Conservation (phyloP, 106 monocot species). For the Cymbidium sinense region DNA sequence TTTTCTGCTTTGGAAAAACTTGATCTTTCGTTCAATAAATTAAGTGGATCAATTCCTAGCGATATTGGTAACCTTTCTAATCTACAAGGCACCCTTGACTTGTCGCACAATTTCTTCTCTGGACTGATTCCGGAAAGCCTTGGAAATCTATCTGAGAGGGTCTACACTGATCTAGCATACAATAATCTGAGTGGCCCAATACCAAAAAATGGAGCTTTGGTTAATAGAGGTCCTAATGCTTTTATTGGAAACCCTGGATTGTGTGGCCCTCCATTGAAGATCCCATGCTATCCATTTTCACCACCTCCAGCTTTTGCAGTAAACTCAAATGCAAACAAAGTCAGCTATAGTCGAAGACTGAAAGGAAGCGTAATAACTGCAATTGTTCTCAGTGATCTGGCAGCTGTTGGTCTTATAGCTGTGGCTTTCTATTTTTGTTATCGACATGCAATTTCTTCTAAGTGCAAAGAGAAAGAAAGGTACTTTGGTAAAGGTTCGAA, state of each 20-base stretch:
- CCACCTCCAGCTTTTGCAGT: slow-evolving; percentile 1
- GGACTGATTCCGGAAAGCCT: slow-evolving; percentile 38
- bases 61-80: slow-evolving; percentile 29
- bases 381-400: slow-evolving; percentile 5
- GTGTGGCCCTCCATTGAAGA: slow-evolving; percentile 52
- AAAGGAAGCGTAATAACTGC: background rate
- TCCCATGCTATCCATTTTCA: slow-evolving; percentile 13
- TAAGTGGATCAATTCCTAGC: slow-evolving; percentile 28
- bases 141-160: slow-evolving; percentile 35
- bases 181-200: slow-evolving; percentile 61
- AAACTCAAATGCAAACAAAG: background rate
- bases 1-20: slow-evolving; percentile 12
- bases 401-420: slow-evolving; percentile 1
- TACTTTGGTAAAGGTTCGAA: background rate
- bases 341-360: background rate
- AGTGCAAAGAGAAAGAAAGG: background rate
- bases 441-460: slow-evolving; percentile 3
- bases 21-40: slow-evolving; percentile 41
- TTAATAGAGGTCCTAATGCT: slow-evolving; percentile 53
- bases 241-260: slow-evolving; percentile 39
- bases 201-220: slow-evolving; percentile 39
- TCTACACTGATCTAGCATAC: slow-evolving; percentile 42
- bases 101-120: slow-evolving; percentile 43
- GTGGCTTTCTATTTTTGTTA: slow-evolving; percentile 5
- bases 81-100: slow-evolving; percentile 36